Evolutionary conservation across 2,329 filamentous ascomycete genomes (phyloP), one percentile per base, ranked within the genome.

Genomic region (Venturia carpophila): DNA sequence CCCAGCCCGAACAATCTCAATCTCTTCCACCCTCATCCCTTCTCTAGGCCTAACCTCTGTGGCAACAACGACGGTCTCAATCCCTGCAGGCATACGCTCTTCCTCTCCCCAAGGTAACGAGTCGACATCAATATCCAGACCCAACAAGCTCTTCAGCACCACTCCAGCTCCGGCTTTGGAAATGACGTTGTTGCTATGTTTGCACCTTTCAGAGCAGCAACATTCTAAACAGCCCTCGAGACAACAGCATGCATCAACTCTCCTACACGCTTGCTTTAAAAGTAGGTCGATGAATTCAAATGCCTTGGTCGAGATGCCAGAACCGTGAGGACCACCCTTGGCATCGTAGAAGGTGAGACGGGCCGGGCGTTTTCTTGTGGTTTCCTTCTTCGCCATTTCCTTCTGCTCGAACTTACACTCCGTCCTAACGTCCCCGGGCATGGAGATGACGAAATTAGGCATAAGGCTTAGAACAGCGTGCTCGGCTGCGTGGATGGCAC

Each of bases 291-390:
- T 82, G 71, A 96, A 95, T 71, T 97, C 93, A 71, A 97, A 97
- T 0, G 92, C 93, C 73, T 96, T 97, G 47, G 88, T 90, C 67
- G 89, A 91, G 69, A 97, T 95, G 0, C 94, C 94, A 0, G 86
- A 89, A 0, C 93, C 93, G 55, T 85, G 84, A 0, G 89, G 83
- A 0, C 93, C 93, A 9, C 94, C 94, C 75, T 96, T 96, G 2
- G 91, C 88, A 73, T 97, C 94, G 76, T 97, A 99, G 71, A 99
- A 96, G 0, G 91, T 96, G 60, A 99, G 77, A 0, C 94, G 81
- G 0, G 92, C 94, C 0, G 93, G 94, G 4, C 94, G 83, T 76
- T 96, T 96, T 39, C 92, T 83, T 37, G 79, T 78, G 0, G 85
- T 87, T 71, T 89, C 85, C 64, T 81, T 79, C 69, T 85, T 85